Evolutionary conservation across 192 early-diverging fungal genomes (phyloP).

Genomic region (Backusella tarrabulga): DNA sequence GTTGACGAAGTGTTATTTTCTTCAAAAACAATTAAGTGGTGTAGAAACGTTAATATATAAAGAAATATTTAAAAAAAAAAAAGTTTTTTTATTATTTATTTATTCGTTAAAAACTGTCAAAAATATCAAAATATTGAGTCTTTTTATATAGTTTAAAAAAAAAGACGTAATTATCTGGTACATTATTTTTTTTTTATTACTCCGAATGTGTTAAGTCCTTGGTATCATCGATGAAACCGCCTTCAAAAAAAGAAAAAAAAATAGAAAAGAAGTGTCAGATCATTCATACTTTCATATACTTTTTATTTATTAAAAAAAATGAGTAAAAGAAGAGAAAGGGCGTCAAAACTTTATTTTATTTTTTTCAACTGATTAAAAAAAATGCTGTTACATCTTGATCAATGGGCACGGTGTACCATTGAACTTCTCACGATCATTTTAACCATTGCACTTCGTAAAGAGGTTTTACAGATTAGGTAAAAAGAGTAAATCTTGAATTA

Average conservation of each 20-base stretch:
- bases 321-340: too few relatives aligned
- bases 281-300: too few relatives aligned
- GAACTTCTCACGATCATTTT: constrained; percentile 1
- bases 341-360: too few relatives aligned
- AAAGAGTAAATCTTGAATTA: neutral
- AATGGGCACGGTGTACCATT: neutral
- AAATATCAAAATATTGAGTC: too few relatives aligned
- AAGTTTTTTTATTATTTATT: neutral
- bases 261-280: too few relatives aligned
- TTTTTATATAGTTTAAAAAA: too few relatives aligned
- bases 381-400: neutral
- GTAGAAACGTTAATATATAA: neutral
- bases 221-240: too few relatives aligned
- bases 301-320: too few relatives aligned
- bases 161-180: too few relatives aligned
- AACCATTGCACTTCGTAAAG: neutral
- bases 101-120: neutral
- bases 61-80: neutral
- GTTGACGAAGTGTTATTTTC: neutral
- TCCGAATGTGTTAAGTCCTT: too few relatives aligned
- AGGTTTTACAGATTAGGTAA: neutral
- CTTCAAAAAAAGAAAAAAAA: too few relatives aligned
- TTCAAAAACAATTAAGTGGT: neutral
- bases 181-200: too few relatives aligned
- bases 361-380: neutral